These are phyloP conservation scores for Fusarium hainanense DNA, from an alignment of 2,329 filamentous ascomycete species.

Conservation along the genomic window DNA sequence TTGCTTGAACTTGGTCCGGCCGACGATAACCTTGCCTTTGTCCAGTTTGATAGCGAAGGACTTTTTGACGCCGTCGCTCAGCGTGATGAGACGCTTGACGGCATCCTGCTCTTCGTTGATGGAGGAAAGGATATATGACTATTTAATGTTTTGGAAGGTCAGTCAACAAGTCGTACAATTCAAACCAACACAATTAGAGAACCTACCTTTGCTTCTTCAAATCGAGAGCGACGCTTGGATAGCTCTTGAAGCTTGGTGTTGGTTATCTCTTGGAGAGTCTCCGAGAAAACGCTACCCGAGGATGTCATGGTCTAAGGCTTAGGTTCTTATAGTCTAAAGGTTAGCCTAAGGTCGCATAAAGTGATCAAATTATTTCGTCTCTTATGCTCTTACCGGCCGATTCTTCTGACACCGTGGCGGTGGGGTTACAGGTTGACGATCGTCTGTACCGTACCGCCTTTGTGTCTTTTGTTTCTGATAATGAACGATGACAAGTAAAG, in stretches of 20 bases:
- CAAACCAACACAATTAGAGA: too few relatives aligned
- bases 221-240: constrained; percentile 53
- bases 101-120: constrained; percentile 44
- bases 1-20: constrained; percentile 40
- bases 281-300: constrained; percentile 54
- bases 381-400: too few relatives aligned
- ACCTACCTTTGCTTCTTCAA: constrained; percentile 52
- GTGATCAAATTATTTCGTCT: too few relatives aligned
- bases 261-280: constrained; percentile 58
- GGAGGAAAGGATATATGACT: constrained; percentile 43
- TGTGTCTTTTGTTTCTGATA: not conserved
- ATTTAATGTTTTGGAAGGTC: too few relatives aligned
- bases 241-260: constrained; percentile 58
- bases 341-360: too few relatives aligned
- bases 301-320: constrained; percentile 38
- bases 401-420: too few relatives aligned
- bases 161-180: too few relatives aligned
- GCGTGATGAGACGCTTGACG: constrained; percentile 47
- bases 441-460: not conserved
- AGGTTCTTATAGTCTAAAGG: too few relatives aligned
- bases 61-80: constrained; percentile 53
- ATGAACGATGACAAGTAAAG: not conserved
- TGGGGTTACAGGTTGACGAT: not conserved
- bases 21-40: constrained; percentile 40
- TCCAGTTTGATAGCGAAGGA: constrained; percentile 50